These are phyloP conservation scores for Heterococcus sp. DNA, from an alignment of 108 stramenopile species.

Conservation along the genomic window DNA sequence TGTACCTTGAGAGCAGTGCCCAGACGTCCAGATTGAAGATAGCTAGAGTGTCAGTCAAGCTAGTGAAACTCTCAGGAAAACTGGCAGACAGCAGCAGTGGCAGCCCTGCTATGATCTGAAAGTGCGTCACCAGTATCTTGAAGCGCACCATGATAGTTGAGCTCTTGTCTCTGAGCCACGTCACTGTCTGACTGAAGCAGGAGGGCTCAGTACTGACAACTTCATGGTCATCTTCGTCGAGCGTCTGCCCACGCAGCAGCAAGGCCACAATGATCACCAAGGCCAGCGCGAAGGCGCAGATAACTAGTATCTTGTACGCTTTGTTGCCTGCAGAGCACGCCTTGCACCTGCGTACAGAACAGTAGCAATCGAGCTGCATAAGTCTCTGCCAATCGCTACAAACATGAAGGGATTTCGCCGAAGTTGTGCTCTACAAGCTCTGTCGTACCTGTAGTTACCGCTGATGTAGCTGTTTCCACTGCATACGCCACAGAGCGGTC, in stretches of 20 bases:
- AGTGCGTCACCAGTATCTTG: slow-evolving; percentile 45
- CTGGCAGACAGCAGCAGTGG: slow-evolving; percentile 18
- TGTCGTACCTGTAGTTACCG: not conserved
- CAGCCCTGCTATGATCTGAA: slow-evolving; percentile 30
- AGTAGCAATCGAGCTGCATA: too few relatives aligned
- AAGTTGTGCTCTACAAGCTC: not conserved
- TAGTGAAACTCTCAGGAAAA: slow-evolving; percentile 25
- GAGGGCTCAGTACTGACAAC: not conserved
- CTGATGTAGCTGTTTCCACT: not conserved
- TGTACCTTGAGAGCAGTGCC: slow-evolving; percentile 22
- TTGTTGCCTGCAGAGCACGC: not conserved
- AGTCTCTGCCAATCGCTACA: too few relatives aligned
- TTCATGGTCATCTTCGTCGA: not conserved
- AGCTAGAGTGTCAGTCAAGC: slow-evolving; percentile 16
- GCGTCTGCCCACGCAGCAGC: not conserved
- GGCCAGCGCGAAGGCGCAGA: not conserved
- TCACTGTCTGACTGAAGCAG: not conserved
- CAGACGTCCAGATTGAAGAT: slow-evolving; percentile 40
- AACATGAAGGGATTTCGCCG: not conserved
- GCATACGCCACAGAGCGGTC: not conserved
- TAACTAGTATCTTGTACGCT: not conserved
- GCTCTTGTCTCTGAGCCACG: slow-evolving; percentile 7
- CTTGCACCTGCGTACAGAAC: not conserved
- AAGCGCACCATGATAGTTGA: slow-evolving; percentile 34
- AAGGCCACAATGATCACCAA: not conserved